These are phyloP conservation scores for Protostelium mycophagum DNA, from an alignment of 78 protist genomes.

Conservation along the genomic window DNA sequence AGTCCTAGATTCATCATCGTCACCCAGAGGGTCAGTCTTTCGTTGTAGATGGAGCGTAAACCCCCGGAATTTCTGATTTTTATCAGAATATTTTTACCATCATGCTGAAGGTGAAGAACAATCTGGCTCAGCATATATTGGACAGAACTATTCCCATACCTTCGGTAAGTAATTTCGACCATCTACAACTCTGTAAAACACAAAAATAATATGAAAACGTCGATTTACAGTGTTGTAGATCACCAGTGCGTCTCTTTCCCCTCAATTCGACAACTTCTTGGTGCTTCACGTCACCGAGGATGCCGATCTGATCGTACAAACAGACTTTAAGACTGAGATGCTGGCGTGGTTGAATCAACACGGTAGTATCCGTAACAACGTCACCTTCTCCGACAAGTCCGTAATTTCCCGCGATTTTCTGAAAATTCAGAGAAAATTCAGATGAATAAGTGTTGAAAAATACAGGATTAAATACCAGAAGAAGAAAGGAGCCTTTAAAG, in stretches of 20 bases:
- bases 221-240: background rate
- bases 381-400: constrained; percentile 9
- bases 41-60: background rate
- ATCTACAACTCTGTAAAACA: background rate
- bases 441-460: background rate
- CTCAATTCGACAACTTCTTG: constrained; percentile 37
- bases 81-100: constrained; percentile 37
- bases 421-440: constrained; percentile 27
- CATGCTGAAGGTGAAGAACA: constrained; percentile 55
- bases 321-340: constrained; percentile 58
- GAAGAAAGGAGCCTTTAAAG: constrained; percentile 46
- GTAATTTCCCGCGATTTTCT: too few relatives aligned
- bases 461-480: constrained; percentile 21
- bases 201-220: too few relatives aligned
- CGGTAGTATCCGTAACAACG: background rate
- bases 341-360: constrained; percentile 34
- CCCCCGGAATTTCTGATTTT: background rate
- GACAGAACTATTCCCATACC: constrained; percentile 40
- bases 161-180: constrained; percentile 17
- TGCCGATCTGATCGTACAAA: constrained; percentile 26
- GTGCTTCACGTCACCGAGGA: constrained; percentile 41
- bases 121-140: constrained; percentile 33
- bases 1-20: constrained; percentile 45
- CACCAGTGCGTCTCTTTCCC: constrained; percentile 18
- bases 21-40: constrained; percentile 13